Conservation (phyloP, 1,284 basidiomycete genomes). For the Sporisorium iseilematis-ciliati region DNA sequence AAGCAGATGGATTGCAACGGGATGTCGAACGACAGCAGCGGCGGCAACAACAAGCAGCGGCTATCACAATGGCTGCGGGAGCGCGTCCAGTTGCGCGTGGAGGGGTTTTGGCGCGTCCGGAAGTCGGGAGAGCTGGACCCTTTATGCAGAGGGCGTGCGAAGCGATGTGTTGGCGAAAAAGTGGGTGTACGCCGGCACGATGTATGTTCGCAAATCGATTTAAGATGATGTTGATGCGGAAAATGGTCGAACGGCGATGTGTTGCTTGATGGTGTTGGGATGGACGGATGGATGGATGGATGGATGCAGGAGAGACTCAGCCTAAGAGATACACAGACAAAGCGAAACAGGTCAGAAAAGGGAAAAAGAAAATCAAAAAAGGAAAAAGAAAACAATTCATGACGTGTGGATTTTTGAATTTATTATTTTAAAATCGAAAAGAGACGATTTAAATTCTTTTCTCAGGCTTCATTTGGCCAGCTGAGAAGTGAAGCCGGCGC, state of each 20-base stretch:
- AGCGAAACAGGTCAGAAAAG: slow-evolving; percentile 2
- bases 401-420: slow-evolving; percentile 2
- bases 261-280: slow-evolving; percentile 19
- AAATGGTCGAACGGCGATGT: not conserved
- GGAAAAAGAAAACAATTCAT: slow-evolving; percentile 7
- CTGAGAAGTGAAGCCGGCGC: not conserved
- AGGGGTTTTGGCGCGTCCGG: slow-evolving; percentile 15
- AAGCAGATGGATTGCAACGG: not conserved
- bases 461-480: not conserved
- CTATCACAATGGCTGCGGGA: not conserved
- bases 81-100: slow-evolving; percentile 17
- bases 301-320: not conserved
- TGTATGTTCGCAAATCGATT: not conserved
- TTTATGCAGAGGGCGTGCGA: not conserved
- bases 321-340: not conserved
- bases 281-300: slow-evolving; percentile 17
- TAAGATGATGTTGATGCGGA: slow-evolving; percentile 1
- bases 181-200: not conserved
- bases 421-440: slow-evolving; percentile 3
- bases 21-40: not conserved
- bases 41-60: not conserved
- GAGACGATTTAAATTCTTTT: not conserved
- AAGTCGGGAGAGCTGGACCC: slow-evolving; percentile 22
- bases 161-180: slow-evolving; percentile 1
- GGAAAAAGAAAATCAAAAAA: slow-evolving; percentile 5